Conservation (phyloP, 495 filamentous ascomycete species). For the Hyaloscypha finlandica region DNA sequence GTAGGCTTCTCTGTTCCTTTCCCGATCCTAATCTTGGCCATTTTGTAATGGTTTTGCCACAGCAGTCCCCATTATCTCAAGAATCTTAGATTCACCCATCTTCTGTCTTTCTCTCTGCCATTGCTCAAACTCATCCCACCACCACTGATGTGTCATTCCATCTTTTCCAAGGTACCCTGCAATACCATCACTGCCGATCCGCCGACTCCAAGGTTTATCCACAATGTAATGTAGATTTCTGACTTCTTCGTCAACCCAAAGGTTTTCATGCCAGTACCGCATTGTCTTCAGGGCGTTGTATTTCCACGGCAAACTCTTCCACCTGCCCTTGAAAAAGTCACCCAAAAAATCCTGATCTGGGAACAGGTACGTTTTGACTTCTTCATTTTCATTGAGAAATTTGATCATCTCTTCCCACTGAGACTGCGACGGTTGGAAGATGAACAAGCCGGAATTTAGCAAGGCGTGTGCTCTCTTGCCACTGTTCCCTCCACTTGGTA, state of each 20-base stretch:
- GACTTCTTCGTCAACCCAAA: slow-evolving; percentile 56
- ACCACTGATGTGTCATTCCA: slow-evolving; percentile 18
- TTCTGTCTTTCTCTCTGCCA: slow-evolving; percentile 13
- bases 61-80: slow-evolving; percentile 8
- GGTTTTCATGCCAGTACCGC: slow-evolving; percentile 51
- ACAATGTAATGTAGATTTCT: slow-evolving; percentile 54
- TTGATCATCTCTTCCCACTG: slow-evolving; percentile 42
- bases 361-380: slow-evolving; percentile 44
- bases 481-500: slow-evolving; percentile 17
- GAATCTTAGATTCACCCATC: background rate
- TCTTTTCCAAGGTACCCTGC: slow-evolving; percentile 42
- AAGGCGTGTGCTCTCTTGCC: slow-evolving; percentile 37
- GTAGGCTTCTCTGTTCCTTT: background rate
- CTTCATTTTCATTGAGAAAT: slow-evolving; percentile 37
- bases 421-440: slow-evolving; percentile 39
- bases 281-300: slow-evolving; percentile 59
- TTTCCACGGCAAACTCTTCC: slow-evolving; percentile 47
- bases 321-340: slow-evolving; percentile 45
- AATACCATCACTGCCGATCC: slow-evolving; percentile 42
- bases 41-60: slow-evolving; percentile 10
- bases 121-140: slow-evolving; percentile 19
- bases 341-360: slow-evolving; percentile 58
- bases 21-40: background rate
- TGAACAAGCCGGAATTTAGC: slow-evolving; percentile 44
- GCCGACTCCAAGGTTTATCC: slow-evolving; percentile 56